Conservation (phyloP, 2,329 filamentous ascomycete genomes). For the Xylariaceae sp. region DNA sequence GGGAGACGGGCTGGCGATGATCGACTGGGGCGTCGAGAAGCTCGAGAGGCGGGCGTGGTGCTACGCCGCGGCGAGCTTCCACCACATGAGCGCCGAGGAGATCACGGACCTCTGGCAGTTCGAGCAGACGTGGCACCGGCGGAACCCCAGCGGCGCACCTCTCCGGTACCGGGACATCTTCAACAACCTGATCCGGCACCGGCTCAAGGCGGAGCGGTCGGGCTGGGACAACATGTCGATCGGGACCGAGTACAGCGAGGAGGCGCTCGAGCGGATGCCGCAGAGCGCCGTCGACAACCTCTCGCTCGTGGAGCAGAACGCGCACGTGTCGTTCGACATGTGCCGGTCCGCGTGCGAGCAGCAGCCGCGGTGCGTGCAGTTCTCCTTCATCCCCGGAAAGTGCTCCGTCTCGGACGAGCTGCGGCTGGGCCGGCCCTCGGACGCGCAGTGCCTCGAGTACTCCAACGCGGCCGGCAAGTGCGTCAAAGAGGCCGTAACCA, state of each 20-base stretch:
- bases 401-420: slow-evolving; percentile 19
- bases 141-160: slow-evolving; percentile 10
- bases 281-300: slow-evolving; percentile 12
- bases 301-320: slow-evolving; percentile 16
- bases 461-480: slow-evolving; percentile 19
- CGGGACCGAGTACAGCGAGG: slow-evolving; percentile 20
- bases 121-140: slow-evolving; percentile 17
- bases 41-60: slow-evolving; percentile 20
- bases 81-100: slow-evolving; percentile 18
- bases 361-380: slow-evolving; percentile 19
- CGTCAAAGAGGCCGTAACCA: slow-evolving; percentile 14
- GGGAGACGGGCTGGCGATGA: slow-evolving; percentile 15
- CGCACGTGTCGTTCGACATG: slow-evolving; percentile 16
- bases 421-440: slow-evolving; percentile 14
- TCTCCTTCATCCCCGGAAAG: slow-evolving; percentile 16
- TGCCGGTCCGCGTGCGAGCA: slow-evolving; percentile 16
- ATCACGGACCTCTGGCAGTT: slow-evolving; percentile 18
- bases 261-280: slow-evolving; percentile 12
- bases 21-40: slow-evolving; percentile 20
- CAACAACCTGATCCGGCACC: slow-evolving; percentile 15
- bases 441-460: slow-evolving; percentile 18
- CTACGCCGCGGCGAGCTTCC: slow-evolving; percentile 20
- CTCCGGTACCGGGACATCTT: slow-evolving; percentile 20
- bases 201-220: slow-evolving; percentile 12
- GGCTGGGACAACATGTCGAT: slow-evolving; percentile 20